Percentiles rank a stretch among this genome's conserved stretches.
Evolutionary conservation across 2,329 filamentous ascomycete genomes (phyloP).

Genomic region (Achaetomium macrosporum): DNA sequence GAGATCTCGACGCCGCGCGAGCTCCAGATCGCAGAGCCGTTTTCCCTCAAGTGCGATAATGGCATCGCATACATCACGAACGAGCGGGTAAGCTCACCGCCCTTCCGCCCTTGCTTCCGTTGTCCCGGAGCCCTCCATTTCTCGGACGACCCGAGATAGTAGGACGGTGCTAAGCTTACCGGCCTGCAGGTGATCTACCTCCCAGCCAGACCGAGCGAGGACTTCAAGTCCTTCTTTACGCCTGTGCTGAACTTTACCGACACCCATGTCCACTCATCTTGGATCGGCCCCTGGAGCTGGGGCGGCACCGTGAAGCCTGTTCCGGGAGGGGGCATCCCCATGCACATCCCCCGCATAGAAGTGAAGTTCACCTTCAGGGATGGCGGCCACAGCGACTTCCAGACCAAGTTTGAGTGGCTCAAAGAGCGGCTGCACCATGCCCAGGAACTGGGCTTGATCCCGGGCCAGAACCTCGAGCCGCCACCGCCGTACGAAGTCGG

Average conservation of each 20-base stretch:
- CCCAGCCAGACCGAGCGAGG: slow-evolving; percentile 60
- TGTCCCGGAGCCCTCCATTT: slow-evolving; percentile 16
- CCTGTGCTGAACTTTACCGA: slow-evolving; percentile 85
- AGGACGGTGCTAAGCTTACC: slow-evolving; percentile 17
- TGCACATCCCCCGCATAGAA: slow-evolving; percentile 66
- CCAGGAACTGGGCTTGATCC: slow-evolving; percentile 66
- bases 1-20: slow-evolving; percentile 66
- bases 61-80: slow-evolving; percentile 80
- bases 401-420: slow-evolving; percentile 73
- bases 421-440: slow-evolving; percentile 79
- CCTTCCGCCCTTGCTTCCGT: slow-evolving; percentile 7
- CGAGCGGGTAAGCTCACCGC: slow-evolving; percentile 58
- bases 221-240: slow-evolving; percentile 81
- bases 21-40: slow-evolving; percentile 55
- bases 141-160: slow-evolving; percentile 13
- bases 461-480: slow-evolving; percentile 65
- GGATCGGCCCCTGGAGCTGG: slow-evolving; percentile 92
- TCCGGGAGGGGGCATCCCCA: slow-evolving; percentile 73
- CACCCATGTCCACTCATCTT: slow-evolving; percentile 78
- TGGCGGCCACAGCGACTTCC: slow-evolving; percentile 90
- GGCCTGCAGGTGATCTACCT: slow-evolving; percentile 73
- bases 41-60: slow-evolving; percentile 66
- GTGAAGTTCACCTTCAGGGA: slow-evolving; percentile 88
- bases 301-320: slow-evolving; percentile 74
- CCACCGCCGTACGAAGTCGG: slow-evolving; percentile 78